Conservation (phyloP, 805 yeast species). For the Saturnispora sekii region DNA sequence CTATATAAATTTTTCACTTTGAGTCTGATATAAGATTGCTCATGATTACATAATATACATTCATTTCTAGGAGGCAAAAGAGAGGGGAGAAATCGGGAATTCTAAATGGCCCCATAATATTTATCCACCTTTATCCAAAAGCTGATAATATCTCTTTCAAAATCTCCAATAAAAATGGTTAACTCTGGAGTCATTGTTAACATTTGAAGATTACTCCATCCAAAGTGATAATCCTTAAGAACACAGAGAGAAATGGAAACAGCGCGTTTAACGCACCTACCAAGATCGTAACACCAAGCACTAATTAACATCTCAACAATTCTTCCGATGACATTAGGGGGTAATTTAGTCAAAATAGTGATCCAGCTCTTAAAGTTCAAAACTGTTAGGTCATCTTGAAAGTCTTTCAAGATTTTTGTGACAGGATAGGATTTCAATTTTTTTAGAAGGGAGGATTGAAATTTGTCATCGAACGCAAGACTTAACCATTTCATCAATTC, state of each 20-base stretch:
- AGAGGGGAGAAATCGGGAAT: too few relatives aligned
- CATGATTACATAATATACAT: too few relatives aligned
- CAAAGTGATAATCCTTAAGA: constrained; percentile 41
- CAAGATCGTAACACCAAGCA: constrained; percentile 13
- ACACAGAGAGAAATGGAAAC: constrained; percentile 32
- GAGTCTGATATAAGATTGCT: too few relatives aligned
- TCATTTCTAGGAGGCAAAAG: too few relatives aligned
- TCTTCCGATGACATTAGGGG: constrained; percentile 6
- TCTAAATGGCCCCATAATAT: constrained; percentile 14
- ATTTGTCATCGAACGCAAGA: constrained; percentile 14
- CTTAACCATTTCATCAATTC: constrained; percentile 19
- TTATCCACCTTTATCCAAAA: constrained; percentile 24
- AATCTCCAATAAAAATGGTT: constrained; percentile 12
- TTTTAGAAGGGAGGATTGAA: too few relatives aligned
- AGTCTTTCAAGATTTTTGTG: constrained; percentile 16
- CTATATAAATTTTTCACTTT: too few relatives aligned
- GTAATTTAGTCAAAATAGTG: constrained; percentile 12
- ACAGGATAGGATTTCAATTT: constrained; percentile 13
- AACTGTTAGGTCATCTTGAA: constrained; percentile 21
- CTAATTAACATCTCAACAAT: constrained; percentile 20
- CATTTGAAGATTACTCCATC: constrained; percentile 30
- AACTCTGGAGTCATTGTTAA: constrained; percentile 13
- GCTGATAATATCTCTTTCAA: constrained; percentile 17
- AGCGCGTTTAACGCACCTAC: constrained; percentile 12
- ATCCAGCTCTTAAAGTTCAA: constrained; percentile 15